Base-by-base conservation (phyloP, 2,329 filamentous ascomycete genomes). In the Arachnopeziza araneosa region DNA sequence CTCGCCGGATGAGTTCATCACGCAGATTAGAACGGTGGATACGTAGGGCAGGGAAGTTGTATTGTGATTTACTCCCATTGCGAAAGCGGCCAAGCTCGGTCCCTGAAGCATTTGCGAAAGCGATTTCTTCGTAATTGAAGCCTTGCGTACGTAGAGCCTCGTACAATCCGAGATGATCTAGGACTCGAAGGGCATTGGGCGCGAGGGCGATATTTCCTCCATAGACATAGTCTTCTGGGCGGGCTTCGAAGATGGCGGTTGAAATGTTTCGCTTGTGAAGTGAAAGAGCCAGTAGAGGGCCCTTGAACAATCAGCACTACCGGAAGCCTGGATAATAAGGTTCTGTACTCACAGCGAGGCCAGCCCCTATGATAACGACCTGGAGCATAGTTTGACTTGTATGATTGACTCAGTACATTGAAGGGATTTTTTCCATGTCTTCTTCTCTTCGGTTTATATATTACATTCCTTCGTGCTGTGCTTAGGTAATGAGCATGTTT, bases 181-280 rank as follows among this genome's bases (percentile, higher is more conserved):
- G 75, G 52, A 84, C 74, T 2, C 76, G 75, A 1, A 85, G 75
- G 0, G 81, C 80, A 58, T 85, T 85, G 7, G 83, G 82, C 0
- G 81, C 82, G 1, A 85, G 75, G 76, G 83, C 82, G 36, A 85
- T 74, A 1, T 79, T 80, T 1, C 82, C 82, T n/a, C 79, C 57
- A 17, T 57, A 24, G 2, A 14, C 23, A 49, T 57, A 24, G 48
- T 14, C 7, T 26, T 54, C 24, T 2, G 36, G 48, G 0, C 60
- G 55, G 1, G 26, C 32, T 52, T 62, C 57, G 50, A 55, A 62
- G 6, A 60, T 57, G 6, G 44, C 50, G 10, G 54, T 55, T 12
- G 44, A 24, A 1, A 60, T 60, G 23, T 53, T 50, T 30, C 52
- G 24, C 24, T 52, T 57, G 8, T 55, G 19, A 2, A 62, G 54